A percentile compares a stretch with the other conserved stretches of the same genome.
These are phyloP conservation scores for Sporisorium exsertum DNA, from an alignment of 1,284 basidiomycete genomes.

Conservation along the genomic window DNA sequence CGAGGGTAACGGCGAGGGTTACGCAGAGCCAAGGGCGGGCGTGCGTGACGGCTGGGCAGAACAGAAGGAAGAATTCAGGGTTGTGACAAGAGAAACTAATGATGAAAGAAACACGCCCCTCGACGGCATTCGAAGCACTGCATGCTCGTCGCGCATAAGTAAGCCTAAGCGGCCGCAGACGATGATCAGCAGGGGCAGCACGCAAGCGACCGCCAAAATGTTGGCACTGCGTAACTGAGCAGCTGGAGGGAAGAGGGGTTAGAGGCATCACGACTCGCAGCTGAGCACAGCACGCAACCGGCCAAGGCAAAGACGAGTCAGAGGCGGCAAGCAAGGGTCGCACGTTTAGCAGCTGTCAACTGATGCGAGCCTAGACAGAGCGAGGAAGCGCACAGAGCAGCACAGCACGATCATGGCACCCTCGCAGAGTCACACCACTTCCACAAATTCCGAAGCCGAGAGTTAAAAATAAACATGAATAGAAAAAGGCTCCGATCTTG, in stretches of 20 bases:
- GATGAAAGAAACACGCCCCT: conserved; percentile 32
- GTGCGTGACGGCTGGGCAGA: conserved; percentile 5
- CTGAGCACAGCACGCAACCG: conserved; percentile 1
- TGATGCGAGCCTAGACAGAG: conserved; percentile 17
- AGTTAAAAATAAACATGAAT: conserved; percentile 1
- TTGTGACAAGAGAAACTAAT: conserved; percentile 9
- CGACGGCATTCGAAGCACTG: conserved; percentile 20
- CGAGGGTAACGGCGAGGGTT: background rate
- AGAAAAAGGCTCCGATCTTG: too few species aligned
- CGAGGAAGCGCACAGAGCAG: background rate
- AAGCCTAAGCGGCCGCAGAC: conserved; percentile 19
- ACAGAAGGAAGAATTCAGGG: background rate
- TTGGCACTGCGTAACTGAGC: conserved; percentile 1
- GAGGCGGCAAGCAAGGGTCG: conserved; percentile 16
- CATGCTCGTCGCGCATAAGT: conserved; percentile 6
- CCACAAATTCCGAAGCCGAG: too few species aligned
- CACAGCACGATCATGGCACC: conserved; percentile 5
- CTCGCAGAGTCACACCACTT: background rate
- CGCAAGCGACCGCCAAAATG: conserved; percentile 14
- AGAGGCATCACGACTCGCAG: conserved; percentile 23
- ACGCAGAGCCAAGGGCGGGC: background rate
- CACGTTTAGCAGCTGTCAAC: conserved; percentile 42
- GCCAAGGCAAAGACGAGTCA: conserved; percentile 6
- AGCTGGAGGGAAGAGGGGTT: background rate
- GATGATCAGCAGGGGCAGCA: conserved; percentile 37